Conservation (phyloP, 257 asterid species). For the Ajuga chamaepitys region DNA sequence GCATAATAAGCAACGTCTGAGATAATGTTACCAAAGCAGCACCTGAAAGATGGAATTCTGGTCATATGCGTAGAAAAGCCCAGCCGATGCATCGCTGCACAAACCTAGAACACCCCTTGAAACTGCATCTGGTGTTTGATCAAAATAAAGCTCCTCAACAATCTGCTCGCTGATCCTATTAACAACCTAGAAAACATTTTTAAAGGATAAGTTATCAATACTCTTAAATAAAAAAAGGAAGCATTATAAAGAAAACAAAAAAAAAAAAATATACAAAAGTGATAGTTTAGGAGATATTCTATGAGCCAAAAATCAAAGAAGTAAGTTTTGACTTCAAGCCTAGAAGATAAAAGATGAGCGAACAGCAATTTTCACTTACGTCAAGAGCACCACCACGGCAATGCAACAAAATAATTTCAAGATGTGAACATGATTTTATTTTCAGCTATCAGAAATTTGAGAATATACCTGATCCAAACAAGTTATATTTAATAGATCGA, state of each 20-base stretch:
- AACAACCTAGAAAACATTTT: slow-evolving; percentile 55
- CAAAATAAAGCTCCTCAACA: slow-evolving; percentile 85
- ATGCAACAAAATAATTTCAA: neutral
- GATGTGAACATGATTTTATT: neutral
- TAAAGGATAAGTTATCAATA: neutral
- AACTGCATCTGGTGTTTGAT: slow-evolving; percentile 76
- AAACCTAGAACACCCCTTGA: slow-evolving; percentile 79
- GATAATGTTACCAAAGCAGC: slow-evolving; percentile 9
- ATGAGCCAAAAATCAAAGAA: neutral
- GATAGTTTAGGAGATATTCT: neutral
- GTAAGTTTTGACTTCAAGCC: neutral
- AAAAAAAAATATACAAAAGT: neutral
- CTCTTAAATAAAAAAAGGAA: neutral
- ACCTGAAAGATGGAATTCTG: slow-evolving; percentile 95
- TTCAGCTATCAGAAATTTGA: slow-evolving; percentile 10
- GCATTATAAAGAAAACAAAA: neutral
- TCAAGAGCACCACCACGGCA: slow-evolving; percentile 1
- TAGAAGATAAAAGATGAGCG: neutral
- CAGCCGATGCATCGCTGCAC: slow-evolving; percentile 99
- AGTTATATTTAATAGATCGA: too few relatives aligned
- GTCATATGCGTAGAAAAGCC: slow-evolving; percentile 93
- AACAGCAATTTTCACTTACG: neutral
- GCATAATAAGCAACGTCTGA: slow-evolving; percentile 13
- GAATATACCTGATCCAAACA: too few relatives aligned
- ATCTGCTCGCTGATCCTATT: slow-evolving; percentile 92